Percentiles rank a stretch among this genome's conserved stretches.
Conservation (phyloP, 208 protist species). For the Leishmania lainsoni region DNA sequence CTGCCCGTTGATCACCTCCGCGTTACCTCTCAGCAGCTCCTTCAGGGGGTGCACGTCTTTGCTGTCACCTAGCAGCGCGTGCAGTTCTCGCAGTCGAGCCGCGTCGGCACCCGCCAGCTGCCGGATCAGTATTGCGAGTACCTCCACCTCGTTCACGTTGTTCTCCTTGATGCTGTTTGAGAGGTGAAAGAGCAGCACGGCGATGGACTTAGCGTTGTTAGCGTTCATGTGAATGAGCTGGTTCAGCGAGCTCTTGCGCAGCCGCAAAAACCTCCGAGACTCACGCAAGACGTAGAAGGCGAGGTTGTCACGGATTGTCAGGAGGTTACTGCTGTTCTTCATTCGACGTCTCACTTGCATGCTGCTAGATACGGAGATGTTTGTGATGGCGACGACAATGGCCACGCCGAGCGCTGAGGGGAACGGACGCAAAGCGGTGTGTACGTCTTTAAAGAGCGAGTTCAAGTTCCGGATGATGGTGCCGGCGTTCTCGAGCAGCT, state of each 20-base stretch:
- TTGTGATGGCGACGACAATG: slow-evolving; percentile 78
- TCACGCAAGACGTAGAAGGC: slow-evolving; percentile 65
- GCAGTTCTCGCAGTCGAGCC: slow-evolving; percentile 45
- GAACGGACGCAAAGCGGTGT: slow-evolving; percentile 59
- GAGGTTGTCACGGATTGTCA: slow-evolving; percentile 76
- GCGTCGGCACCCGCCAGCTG: slow-evolving; percentile 48
- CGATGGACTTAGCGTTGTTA: slow-evolving; percentile 54
- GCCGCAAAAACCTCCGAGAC: slow-evolving; percentile 42
- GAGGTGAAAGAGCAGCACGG: slow-evolving; percentile 61
- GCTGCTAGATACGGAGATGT: slow-evolving; percentile 88
- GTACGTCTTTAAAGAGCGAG: slow-evolving; percentile 61
- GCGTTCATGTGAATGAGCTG: slow-evolving; percentile 78
- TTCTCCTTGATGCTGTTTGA: slow-evolving; percentile 47
- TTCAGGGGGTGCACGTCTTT: slow-evolving; percentile 35
- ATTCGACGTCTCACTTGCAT: slow-evolving; percentile 84
- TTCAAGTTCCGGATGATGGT: slow-evolving; percentile 86
- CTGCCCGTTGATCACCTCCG: not conserved
- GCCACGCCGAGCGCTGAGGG: slow-evolving; percentile 64
- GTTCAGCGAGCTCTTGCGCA: slow-evolving; percentile 46
- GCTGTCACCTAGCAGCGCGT: slow-evolving; percentile 42
- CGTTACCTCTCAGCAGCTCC: slow-evolving; percentile 46
- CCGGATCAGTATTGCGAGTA: slow-evolving; percentile 53
- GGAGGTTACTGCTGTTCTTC: slow-evolving; percentile 81
- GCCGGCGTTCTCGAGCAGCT: slow-evolving; percentile 40
- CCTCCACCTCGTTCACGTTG: slow-evolving; percentile 78